These are phyloP conservation scores for Allantophomopsis lycopodina DNA, from an alignment of 2,329 filamentous ascomycete genomes.

Conservation along the genomic window DNA sequence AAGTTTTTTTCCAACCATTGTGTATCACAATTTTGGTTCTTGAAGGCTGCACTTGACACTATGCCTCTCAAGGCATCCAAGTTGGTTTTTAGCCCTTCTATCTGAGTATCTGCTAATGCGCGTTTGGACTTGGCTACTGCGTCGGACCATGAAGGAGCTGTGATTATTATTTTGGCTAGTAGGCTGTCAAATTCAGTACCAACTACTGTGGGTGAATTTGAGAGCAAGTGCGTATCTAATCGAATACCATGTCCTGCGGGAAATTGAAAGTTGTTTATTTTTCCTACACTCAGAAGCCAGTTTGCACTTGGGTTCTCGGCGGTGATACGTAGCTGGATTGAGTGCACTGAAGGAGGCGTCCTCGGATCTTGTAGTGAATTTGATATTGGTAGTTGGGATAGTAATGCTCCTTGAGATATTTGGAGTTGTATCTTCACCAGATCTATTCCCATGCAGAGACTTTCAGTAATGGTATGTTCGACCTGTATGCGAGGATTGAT, in stretches of 20 bases:
- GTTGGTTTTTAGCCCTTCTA: conserved; percentile 46
- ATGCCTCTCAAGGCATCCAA: conserved; percentile 38
- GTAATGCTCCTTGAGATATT: conserved; percentile 18
- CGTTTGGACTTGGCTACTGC: conserved; percentile 35
- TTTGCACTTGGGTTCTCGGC: conserved; percentile 26
- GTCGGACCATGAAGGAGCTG: conserved; percentile 32
- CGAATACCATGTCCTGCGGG: conserved; percentile 40
- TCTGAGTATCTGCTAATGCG: conserved; percentile 38
- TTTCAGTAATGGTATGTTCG: conserved; percentile 18
- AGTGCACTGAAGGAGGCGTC: conserved; percentile 17
- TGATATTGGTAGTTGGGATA: conserved; percentile 19
- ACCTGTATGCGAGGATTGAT: conserved; percentile 17
- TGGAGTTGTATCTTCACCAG: conserved; percentile 20
- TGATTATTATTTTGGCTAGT: conserved; percentile 31
- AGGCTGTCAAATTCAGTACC: conserved; percentile 32
- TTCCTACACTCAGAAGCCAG: conserved; percentile 45
- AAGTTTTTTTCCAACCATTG: conserved; percentile 42
- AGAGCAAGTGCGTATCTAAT: conserved; percentile 26
- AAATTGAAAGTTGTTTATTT: conserved; percentile 36
- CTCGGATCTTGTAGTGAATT: conserved; percentile 17
- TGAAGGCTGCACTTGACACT: conserved; percentile 33
- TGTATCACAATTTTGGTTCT: conserved; percentile 32
- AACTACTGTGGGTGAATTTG: conserved; percentile 23
- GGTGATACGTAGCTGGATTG: conserved; percentile 29
- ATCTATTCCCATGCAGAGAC: conserved; percentile 22